phyloP scores from a whole-genome alignment of 176 grass and related monocot genomes.

The Ananas comosus region DNA sequence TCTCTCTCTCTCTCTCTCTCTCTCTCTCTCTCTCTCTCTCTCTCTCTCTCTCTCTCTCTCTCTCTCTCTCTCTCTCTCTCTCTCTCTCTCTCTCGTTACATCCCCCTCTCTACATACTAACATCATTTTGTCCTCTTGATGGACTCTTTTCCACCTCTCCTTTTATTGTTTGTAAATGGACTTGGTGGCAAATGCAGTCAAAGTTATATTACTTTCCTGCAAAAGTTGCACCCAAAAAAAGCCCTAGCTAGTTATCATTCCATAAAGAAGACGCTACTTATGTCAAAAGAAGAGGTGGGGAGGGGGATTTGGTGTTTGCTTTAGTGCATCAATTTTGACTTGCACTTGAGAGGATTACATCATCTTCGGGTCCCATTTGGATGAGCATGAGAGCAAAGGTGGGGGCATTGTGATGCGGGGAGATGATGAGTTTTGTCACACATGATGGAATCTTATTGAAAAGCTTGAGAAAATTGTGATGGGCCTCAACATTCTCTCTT shows the following conservation, averaged over 20 bases:
- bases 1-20: conserved; percentile 5
- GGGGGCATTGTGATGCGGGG: conserved; percentile 6
- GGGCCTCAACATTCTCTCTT: background rate
- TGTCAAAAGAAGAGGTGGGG: background rate
- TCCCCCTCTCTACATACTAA: conserved; percentile 14
- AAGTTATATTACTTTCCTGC: background rate
- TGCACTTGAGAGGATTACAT: conserved; percentile 3
- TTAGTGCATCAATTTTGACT: background rate
- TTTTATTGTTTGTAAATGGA: background rate
- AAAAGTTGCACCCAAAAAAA: conserved; percentile 2
- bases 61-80: conserved; percentile 5
- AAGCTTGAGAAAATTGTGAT: too few relatives aligned
- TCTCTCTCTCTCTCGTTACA: conserved; percentile 3
- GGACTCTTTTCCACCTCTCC: background rate
- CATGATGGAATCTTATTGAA: too few relatives aligned
- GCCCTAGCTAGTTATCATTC: background rate
- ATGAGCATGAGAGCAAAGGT: background rate
- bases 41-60: too few relatives aligned
- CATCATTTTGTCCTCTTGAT: conserved; percentile 61
- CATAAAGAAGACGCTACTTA: background rate
- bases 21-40: too few relatives aligned
- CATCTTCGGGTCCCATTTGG: background rate
- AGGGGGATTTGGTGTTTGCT: conserved; percentile 1
- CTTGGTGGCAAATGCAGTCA: background rate
- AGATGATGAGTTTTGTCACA: conserved; percentile 16